Percentiles rank a stretch among this genome's conserved stretches.
Evolutionary conservation across 768 basidiomycete genomes (phyloP).

Genomic region (Phlegmacium glaucopus): DNA sequence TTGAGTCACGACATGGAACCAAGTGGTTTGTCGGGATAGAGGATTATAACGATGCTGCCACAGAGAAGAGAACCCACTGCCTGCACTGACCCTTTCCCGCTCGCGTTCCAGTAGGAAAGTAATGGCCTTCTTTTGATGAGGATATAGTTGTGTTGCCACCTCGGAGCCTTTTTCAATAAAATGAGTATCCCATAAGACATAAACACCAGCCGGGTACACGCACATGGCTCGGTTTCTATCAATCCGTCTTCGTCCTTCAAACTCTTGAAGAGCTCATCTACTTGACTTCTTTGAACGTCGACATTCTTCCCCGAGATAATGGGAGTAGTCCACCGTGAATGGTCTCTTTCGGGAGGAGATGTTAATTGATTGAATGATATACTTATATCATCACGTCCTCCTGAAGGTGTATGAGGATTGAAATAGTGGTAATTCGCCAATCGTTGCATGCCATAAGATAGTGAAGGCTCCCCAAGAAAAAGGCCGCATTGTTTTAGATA

Average conservation of each 20-base stretch:
- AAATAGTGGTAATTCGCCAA: constrained; percentile 66
- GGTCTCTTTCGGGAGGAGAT: constrained; percentile 29
- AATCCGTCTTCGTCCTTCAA: constrained; percentile 86
- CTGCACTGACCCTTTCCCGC: constrained; percentile 52
- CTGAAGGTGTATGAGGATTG: constrained; percentile 86
- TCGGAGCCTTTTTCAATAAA: constrained; percentile 43
- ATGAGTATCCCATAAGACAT: constrained; percentile 7
- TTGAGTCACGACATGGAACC: constrained; percentile 85
- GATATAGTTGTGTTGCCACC: constrained; percentile 86
- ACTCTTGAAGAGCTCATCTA: constrained; percentile 91
- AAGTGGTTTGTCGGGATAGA: constrained; percentile 42
- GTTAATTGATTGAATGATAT: constrained; percentile 39
- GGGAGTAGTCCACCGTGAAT: constrained; percentile 57
- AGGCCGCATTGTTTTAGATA: constrained; percentile 67
- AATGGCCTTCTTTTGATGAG: constrained; percentile 97
- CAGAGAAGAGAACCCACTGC: constrained; percentile 64
- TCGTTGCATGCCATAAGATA: constrained; percentile 59
- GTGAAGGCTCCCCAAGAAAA: constrained; percentile 77
- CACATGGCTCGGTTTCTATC: constrained; percentile 81
- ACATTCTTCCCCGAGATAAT: constrained; percentile 65
- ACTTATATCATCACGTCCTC: constrained; percentile 49
- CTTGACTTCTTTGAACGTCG: constrained; percentile 89
- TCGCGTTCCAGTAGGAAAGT: constrained; percentile 92
- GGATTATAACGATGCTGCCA: constrained; percentile 62
- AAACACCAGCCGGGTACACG: constrained; percentile 23